phyloP scores from a whole-genome alignment of 495 filamentous ascomycete genomes.

The Elasticomyces elasticus region DNA sequence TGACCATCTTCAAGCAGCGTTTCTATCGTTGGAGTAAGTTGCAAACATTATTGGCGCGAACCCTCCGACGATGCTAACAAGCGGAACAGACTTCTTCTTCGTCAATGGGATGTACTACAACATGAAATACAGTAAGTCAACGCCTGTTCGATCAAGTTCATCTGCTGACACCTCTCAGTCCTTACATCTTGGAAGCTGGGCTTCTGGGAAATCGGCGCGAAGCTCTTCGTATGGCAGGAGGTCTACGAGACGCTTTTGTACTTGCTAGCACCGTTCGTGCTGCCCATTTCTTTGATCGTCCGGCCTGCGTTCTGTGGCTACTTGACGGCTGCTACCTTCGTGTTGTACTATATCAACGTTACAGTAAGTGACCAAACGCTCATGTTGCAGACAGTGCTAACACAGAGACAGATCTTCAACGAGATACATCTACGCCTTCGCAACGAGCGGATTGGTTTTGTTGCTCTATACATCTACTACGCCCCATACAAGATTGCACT shows the following conservation, averaged over 20 bases:
- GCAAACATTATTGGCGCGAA: not conserved
- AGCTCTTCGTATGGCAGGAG: slow-evolving; percentile 30
- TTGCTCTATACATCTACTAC: slow-evolving; percentile 32
- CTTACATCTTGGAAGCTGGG: slow-evolving; percentile 40
- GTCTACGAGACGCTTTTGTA: slow-evolving; percentile 42
- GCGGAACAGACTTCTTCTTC: slow-evolving; percentile 36
- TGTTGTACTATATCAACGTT: slow-evolving; percentile 35
- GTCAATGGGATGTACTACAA: slow-evolving; percentile 41
- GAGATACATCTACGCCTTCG: slow-evolving; percentile 37
- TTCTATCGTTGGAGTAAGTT: slow-evolving; percentile 36
- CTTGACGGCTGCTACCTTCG: slow-evolving; percentile 29
- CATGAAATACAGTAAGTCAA: slow-evolving; percentile 38
- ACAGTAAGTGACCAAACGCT: not conserved
- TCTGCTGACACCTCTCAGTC: too few species aligned
- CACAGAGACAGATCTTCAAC: slow-evolving; percentile 31
- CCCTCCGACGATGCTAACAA: slow-evolving; percentile 8
- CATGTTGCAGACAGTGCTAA: not conserved
- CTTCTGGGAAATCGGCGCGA: slow-evolving; percentile 41
- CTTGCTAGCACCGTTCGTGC: slow-evolving; percentile 38
- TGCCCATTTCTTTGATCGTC: slow-evolving; percentile 39
- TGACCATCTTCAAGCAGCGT: slow-evolving; percentile 41
- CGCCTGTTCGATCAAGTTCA: too few species aligned
- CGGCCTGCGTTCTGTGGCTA: slow-evolving; percentile 30
- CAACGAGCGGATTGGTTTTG: slow-evolving; percentile 29
- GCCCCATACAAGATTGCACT: slow-evolving; percentile 35